These are phyloP conservation scores for Musa balbisiana DNA, from an alignment of 202 grass and related monocot genomes.

Conservation along the genomic window DNA sequence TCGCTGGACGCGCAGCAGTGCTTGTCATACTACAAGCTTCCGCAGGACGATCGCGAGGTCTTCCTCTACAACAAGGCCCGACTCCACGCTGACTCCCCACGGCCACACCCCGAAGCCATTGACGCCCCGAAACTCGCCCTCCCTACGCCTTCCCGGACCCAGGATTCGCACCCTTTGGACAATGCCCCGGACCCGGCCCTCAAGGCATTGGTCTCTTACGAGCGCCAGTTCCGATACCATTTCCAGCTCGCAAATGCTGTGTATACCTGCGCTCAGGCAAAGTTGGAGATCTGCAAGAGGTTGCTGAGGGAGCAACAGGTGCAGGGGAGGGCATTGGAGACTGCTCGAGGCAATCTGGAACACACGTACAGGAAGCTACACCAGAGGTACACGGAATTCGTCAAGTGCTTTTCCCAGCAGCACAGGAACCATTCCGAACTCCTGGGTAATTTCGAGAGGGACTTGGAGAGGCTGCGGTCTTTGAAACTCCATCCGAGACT, in stretches of 20 bases:
- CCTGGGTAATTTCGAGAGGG: constrained; percentile 69
- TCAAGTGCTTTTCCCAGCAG: constrained; percentile 64
- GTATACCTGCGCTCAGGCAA: constrained; percentile 44
- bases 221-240: constrained; percentile 68
- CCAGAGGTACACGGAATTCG: constrained; percentile 55
- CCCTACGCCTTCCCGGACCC: constrained; percentile 32
- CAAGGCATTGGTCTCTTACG: constrained; percentile 69
- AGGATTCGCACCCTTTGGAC: constrained; percentile 48
- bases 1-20: constrained; percentile 53
- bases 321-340: constrained; percentile 80
- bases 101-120: constrained; percentile 49
- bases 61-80: constrained; percentile 92
- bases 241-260: constrained; percentile 73
- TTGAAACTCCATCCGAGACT: constrained; percentile 57
- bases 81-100: constrained; percentile 40
- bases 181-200: constrained; percentile 60
- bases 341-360: constrained; percentile 73
- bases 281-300: constrained; percentile 66
- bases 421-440: constrained; percentile 54
- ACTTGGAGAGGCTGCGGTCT: constrained; percentile 52
- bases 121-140: constrained; percentile 48
- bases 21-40: constrained; percentile 80
- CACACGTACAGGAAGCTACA: constrained; percentile 62
- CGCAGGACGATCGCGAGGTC: constrained; percentile 76
- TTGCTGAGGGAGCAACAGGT: constrained; percentile 77